phyloP scores from a whole-genome alignment of 441 rosid genomes.

The Adansonia grandidieri region DNA sequence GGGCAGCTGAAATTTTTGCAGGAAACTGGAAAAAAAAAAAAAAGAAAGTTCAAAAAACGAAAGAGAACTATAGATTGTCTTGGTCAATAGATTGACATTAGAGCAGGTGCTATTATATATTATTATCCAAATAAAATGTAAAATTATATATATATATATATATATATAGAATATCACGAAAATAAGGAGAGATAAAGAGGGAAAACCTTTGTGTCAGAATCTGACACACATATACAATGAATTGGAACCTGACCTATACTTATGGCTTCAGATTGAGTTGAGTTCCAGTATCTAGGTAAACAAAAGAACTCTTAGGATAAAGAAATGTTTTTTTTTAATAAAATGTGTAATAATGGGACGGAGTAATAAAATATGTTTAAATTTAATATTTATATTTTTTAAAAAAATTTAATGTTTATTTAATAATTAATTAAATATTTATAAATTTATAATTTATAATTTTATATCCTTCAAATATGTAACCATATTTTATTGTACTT shows the following conservation, averaged over 20 bases:
- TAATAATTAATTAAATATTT: too few species aligned
- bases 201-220: conserved; percentile 32
- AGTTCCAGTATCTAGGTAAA: neutral
- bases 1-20: conserved; percentile 27
- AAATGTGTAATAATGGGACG: too few species aligned
- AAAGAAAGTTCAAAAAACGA: neutral
- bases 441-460: too few species aligned
- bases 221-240: conserved; percentile 34
- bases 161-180: too few species aligned
- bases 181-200: neutral
- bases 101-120: too few species aligned
- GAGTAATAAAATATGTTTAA: too few species aligned
- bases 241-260: conserved; percentile 31
- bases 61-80: conserved; percentile 35
- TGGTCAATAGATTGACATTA: conserved; percentile 33
- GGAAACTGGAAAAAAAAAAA: conserved; percentile 9
- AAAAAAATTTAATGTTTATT: too few species aligned
- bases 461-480: too few species aligned
- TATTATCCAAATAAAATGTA: too few species aligned
- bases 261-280: conserved; percentile 31
- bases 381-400: too few species aligned
- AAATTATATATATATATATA: too few species aligned
- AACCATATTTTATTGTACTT: too few species aligned
- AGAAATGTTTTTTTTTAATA: neutral
- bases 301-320: neutral